Base-by-base conservation (phyloP, 148 eudicot genomes). In the Cornus controversa region DNA sequence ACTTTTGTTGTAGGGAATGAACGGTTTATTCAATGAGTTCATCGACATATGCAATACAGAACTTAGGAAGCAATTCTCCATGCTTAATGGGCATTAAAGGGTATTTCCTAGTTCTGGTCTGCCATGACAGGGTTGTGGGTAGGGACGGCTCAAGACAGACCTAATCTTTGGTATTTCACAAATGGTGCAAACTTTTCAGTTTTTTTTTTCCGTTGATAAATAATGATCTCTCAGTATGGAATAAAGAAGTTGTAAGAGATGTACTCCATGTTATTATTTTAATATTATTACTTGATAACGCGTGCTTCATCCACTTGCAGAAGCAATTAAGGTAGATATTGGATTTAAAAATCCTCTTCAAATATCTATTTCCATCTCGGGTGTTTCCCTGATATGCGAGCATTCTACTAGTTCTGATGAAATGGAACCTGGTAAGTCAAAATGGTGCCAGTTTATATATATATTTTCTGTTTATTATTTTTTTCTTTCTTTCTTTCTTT, bases 321-420 rank as follows among this genome's bases (percentile, higher is more conserved):
- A 96, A 80, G 89, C 95, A 57, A 85, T 96, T 66, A 88, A 88
- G 87, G 93, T 96, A 73, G 93, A 89, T 74, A 85, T 96, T 87
- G 91, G 90, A 73, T 96, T 96, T 80, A 87, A 75, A 82, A 96
- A 96, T 80, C 98, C 99, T 37, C 97, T 96, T 78, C 98, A 91
- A 81, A 91, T 92, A 67, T 89, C 97, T 58, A 82, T 96, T 77
- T 86, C 92, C 27, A 76, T 96, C 60, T 88, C 97, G 57, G 81
- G 78, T 81, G 90, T 92, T 82, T 88, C 91, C 82, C 80, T 96
- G 67, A 86, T 96, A 84, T 96, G 99, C 83, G 87, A 90, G 80
- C 90, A 89, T 86, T 89, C 86, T 77, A 74, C 75, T 45, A 86
- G 68, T 36, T 80, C 86, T 82, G 96, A 87, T 69, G 84, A 88